A percentile compares a stretch with the other conserved stretches of the same genome.
Conservation (phyloP, 345 rosid species). For the Pelargonium nanum region DNA sequence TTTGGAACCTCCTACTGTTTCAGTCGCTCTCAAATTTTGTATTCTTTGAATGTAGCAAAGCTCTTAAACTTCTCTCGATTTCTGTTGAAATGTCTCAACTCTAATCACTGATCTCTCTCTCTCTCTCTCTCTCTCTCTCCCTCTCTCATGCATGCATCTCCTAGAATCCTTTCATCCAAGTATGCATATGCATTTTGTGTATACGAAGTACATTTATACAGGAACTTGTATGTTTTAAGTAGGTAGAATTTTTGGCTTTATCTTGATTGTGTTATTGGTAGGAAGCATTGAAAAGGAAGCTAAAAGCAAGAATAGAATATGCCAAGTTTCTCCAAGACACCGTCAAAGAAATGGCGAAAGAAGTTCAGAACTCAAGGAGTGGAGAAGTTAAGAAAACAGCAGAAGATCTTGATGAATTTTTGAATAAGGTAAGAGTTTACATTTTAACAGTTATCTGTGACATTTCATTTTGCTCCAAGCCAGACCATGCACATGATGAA, state of each 20-base stretch:
- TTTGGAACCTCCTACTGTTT: not conserved
- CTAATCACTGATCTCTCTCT: not conserved
- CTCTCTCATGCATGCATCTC: not conserved
- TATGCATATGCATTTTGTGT: not conserved
- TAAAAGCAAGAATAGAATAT: slow-evolving; percentile 58
- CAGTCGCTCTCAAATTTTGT: not conserved
- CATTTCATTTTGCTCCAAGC: not conserved
- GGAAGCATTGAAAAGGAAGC: slow-evolving; percentile 68
- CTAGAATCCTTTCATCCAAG: not conserved
- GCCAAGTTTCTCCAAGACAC: slow-evolving; percentile 82
- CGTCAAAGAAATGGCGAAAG: slow-evolving; percentile 87
- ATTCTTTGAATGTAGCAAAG: not conserved
- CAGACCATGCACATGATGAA: too few species aligned
- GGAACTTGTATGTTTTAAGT: not conserved
- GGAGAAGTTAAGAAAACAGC: slow-evolving; percentile 64
- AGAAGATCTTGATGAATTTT: slow-evolving; percentile 58
- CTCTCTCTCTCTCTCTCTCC: not conserved
- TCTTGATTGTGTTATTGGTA: slow-evolving; percentile 12
- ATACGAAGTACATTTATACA: not conserved
- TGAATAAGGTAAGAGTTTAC: slow-evolving; percentile 32
- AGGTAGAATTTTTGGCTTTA: not conserved
- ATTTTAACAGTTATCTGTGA: not conserved
- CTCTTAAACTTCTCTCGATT: not conserved
- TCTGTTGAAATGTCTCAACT: not conserved
- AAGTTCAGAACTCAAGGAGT: slow-evolving; percentile 65